phyloP scores from a whole-genome alignment of 2,329 filamentous ascomycete genomes.

The Aspergillus tubingensis region DNA sequence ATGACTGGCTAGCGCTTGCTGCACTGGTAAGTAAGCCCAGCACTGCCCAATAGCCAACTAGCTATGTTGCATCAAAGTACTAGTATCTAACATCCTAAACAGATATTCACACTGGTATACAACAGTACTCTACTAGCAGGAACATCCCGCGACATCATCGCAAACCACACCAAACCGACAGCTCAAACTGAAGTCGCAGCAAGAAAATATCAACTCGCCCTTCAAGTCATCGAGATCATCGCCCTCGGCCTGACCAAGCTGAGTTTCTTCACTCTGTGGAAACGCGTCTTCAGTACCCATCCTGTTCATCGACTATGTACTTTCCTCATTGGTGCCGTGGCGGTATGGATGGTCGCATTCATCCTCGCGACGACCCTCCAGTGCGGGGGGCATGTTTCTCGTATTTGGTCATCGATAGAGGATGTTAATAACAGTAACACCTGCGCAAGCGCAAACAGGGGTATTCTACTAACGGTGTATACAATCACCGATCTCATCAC shows the following conservation, averaged over 20 bases:
- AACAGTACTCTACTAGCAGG: not conserved
- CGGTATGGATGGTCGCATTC: not conserved
- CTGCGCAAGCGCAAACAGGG: not conserved
- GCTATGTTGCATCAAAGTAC: not conserved
- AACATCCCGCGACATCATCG: not conserved
- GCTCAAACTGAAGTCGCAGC: not conserved
- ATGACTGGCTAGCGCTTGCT: not conserved
- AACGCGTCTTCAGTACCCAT: not conserved
- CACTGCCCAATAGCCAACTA: not conserved
- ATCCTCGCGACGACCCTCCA: not conserved
- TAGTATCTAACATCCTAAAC: not conserved
- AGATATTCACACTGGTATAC: not conserved
- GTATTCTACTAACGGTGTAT: not conserved
- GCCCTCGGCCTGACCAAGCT: not conserved
- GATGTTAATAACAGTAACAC: not conserved
- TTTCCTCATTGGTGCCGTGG: not conserved
- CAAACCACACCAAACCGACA: not conserved
- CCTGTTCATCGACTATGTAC: not conserved
- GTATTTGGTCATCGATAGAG: not conserved
- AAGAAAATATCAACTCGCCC: not conserved
- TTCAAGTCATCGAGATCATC: not conserved
- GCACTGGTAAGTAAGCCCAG: not conserved
- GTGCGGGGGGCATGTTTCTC: not conserved
- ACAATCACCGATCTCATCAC: not conserved
- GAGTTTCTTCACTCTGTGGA: not conserved